Base-by-base conservation (phyloP, 192 early-diverging fungal species). In the Paraglomus occultum region DNA sequence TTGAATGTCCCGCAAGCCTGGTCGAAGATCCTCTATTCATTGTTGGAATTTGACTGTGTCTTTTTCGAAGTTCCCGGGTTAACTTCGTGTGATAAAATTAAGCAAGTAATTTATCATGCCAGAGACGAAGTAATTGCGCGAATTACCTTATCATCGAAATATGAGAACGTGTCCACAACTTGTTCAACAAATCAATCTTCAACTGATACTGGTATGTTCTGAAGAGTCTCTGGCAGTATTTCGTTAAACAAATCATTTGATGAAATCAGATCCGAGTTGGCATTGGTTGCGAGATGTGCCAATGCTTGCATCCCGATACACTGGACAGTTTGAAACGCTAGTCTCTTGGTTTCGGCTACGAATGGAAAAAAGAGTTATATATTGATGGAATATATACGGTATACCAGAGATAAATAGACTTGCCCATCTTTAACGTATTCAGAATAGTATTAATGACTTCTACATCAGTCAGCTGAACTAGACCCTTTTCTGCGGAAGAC, bases 1-100 rank as follows among this genome's bases (percentile, higher is more conserved):
- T 23, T 79, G 61, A 11, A 81, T 66, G 17, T 81, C 75, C 42
- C 74, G 69, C 47, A 79, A 59, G 4, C 80, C 77, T 20, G 14
- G 22, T 44, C 67, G 46, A 1, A 81, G 51, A 49, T 69, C 72
- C 14, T 63, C 54, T 17, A 72, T 12, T 74, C 65, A 72, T 58
- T 64, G 64, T 8, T 52, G 42, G 17, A 63, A 47, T 0, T 31
- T 23, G 14, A 67, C 57, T 67, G 72, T 54, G 14, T 61, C 61
- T 4, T 72, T n/a, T 31, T 43, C 72, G 20, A 4, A 71, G 14
- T 57, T 69, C 22, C 50, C 66, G 14, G 6, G 64, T 66, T 20
- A 71, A 50, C 52, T 74, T 18, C 11, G 18, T 11, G 23, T 45
- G 11, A 39, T 20, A 39, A n/a, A 59, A 11, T 53, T 39, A 52